Evolutionary conservation across 169 alveolate genomes (phyloP).

Genomic region (Miamiensis avidus): DNA sequence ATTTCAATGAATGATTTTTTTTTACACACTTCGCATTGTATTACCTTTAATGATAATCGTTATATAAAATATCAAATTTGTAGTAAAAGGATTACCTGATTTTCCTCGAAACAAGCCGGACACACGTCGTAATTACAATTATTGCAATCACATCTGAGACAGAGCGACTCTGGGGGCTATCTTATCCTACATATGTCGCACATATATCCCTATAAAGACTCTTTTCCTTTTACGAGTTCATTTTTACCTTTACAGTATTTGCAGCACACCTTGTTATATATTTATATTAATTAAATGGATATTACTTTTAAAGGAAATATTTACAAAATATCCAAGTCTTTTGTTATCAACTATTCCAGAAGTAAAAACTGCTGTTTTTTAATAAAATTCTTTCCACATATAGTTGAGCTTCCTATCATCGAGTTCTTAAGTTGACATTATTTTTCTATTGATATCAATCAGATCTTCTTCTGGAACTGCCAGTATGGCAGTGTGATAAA

Average conservation of each 20-base stretch:
- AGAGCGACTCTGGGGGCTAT: not conserved
- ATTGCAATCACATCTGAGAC: not conserved
- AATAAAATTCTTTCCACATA: not conserved
- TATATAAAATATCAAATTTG: too few species aligned
- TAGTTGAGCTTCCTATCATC: not conserved
- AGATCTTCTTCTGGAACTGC: not conserved
- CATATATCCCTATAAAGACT: not conserved
- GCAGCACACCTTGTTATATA: not conserved
- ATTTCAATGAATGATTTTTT: not conserved
- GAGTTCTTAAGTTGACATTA: not conserved
- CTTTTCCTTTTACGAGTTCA: not conserved
- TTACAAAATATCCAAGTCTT: not conserved
- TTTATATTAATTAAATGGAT: not conserved
- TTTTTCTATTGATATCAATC: too few species aligned
- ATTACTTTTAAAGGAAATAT: too few species aligned
- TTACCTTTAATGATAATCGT: not conserved
- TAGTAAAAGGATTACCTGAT: too few species aligned
- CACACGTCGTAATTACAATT: not conserved
- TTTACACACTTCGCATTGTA: not conserved
- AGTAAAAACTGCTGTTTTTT: not conserved
- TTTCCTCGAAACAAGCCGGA: not conserved
- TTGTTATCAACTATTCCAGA: not conserved
- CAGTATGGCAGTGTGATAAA: not conserved
- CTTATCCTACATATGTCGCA: not conserved
- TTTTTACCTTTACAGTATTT: not conserved